Evolutionary conservation across 768 basidiomycete species (phyloP).

Genomic region (Termitomyces sp.): DNA sequence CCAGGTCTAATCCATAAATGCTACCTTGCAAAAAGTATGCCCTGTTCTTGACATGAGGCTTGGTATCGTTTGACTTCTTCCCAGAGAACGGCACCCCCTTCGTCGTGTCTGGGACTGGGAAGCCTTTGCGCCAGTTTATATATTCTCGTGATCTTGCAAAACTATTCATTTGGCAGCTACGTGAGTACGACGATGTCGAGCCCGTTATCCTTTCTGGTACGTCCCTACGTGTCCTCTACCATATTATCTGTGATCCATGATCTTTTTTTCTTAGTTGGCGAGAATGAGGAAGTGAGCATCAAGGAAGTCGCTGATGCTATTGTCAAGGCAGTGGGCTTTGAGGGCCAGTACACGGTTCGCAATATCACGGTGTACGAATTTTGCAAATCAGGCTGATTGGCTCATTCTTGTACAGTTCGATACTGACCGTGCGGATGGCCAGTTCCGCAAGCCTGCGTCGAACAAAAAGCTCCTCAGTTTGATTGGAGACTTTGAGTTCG

Average conservation of each 20-base stretch:
- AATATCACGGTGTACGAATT: neutral
- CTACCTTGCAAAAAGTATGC: constrained; percentile 79
- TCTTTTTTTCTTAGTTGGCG: constrained; percentile 59
- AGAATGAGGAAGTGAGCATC: constrained; percentile 93
- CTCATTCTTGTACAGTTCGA: constrained; percentile 60
- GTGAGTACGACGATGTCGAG: constrained; percentile 89
- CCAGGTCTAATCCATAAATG: constrained; percentile 93
- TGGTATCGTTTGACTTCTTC: neutral
- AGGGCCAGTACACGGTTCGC: constrained; percentile 68
- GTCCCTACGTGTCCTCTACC: constrained; percentile 6
- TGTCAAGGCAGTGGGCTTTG: constrained; percentile 74
- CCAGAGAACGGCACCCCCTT: constrained; percentile 80
- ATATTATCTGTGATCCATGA: neutral
- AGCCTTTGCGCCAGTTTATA: constrained; percentile 94
- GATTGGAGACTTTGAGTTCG: constrained; percentile 82
- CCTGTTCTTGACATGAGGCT: neutral
- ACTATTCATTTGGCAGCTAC: constrained; percentile 88
- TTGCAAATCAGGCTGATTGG: neutral
- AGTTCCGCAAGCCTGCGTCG: constrained; percentile 94
- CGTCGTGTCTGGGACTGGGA: constrained; percentile 84
- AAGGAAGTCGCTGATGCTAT: constrained; percentile 88
- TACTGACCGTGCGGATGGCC: constrained; percentile 79
- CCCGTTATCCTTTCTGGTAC: constrained; percentile 87
- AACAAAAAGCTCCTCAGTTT: constrained; percentile 80
- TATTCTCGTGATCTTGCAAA: constrained; percentile 96